phyloP scores from a whole-genome alignment of 495 filamentous ascomycete species.

The Trichoderma reesei region DNA sequence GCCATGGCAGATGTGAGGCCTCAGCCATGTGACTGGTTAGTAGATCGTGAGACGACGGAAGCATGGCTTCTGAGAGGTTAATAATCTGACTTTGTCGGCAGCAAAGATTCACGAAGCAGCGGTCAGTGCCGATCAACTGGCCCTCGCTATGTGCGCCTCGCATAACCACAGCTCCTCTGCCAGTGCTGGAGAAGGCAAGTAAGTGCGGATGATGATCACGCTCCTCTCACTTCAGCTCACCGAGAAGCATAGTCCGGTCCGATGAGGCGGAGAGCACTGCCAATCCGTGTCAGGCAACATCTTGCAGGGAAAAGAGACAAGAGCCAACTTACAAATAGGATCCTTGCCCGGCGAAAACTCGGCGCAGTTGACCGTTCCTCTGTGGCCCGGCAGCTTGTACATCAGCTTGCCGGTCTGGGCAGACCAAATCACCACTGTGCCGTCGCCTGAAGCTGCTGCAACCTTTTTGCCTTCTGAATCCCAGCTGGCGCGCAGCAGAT shows the following conservation, averaged over 20 bases:
- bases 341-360: conserved; percentile 75
- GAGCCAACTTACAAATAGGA: conserved; percentile 67
- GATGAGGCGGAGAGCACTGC: conserved; percentile 79
- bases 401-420: conserved; percentile 69
- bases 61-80: too few species aligned
- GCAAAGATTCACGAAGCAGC: too few species aligned
- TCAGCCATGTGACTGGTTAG: too few species aligned
- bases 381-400: conserved; percentile 92
- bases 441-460: conserved; percentile 81
- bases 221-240: conserved; percentile 50
- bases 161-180: too few species aligned
- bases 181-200: too few species aligned
- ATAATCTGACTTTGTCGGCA: too few species aligned
- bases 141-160: too few species aligned
- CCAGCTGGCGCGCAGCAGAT: conserved; percentile 87
- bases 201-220: too few species aligned
- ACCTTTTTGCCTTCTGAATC: conserved; percentile 77
- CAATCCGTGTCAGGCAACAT: conserved; percentile 23
- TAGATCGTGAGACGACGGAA: too few species aligned
- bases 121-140: too few species aligned
- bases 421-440: conserved; percentile 87
- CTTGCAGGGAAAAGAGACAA: background rate
- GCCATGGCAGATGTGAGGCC: too few species aligned
- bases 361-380: conserved; percentile 91
- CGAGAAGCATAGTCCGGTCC: conserved; percentile 67